These are phyloP conservation scores for Cladosporium phlei DNA, from an alignment of 2,329 filamentous ascomycete species.

Conservation along the genomic window DNA sequence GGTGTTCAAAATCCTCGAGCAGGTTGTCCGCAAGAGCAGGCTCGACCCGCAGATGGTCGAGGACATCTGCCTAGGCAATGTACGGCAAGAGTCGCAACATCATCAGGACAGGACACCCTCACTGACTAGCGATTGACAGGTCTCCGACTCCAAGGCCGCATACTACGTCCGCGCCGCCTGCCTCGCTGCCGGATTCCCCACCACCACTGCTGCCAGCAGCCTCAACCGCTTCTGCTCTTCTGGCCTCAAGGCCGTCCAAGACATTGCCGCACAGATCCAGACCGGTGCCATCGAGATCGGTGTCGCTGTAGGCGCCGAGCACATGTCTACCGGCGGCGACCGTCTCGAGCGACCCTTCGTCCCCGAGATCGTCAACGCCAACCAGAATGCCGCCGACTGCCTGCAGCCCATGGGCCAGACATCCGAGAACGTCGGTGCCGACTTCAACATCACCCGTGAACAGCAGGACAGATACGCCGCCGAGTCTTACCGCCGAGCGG, in stretches of 20 bases:
- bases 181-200: constrained; percentile 88
- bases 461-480: constrained; percentile 80
- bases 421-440: constrained; percentile 86
- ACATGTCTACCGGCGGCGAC: constrained; percentile 74
- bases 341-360: constrained; percentile 68
- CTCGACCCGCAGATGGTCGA: constrained; percentile 34
- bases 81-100: constrained; percentile 64
- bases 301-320: constrained; percentile 81
- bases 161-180: constrained; percentile 87
- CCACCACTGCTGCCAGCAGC: constrained; percentile 74
- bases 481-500: constrained; percentile 81
- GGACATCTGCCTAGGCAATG: constrained; percentile 90
- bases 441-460: constrained; percentile 79
- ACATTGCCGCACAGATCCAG: constrained; percentile 84
- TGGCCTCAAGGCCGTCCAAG: constrained; percentile 88
- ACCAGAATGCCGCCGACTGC: constrained; percentile 77
- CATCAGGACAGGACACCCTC: constrained; percentile 64
- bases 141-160: constrained; percentile 77
- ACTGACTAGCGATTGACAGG: constrained; percentile 42
- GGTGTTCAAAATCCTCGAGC: constrained; percentile 73
- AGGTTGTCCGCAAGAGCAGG: constrained; percentile 36
- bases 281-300: constrained; percentile 79
- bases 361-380: constrained; percentile 63
- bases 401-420: constrained; percentile 98
- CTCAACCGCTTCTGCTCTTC: constrained; percentile 98